Evolutionary conservation across 306 rosid species (phyloP).

Genomic region (Begonia masoniana): DNA sequence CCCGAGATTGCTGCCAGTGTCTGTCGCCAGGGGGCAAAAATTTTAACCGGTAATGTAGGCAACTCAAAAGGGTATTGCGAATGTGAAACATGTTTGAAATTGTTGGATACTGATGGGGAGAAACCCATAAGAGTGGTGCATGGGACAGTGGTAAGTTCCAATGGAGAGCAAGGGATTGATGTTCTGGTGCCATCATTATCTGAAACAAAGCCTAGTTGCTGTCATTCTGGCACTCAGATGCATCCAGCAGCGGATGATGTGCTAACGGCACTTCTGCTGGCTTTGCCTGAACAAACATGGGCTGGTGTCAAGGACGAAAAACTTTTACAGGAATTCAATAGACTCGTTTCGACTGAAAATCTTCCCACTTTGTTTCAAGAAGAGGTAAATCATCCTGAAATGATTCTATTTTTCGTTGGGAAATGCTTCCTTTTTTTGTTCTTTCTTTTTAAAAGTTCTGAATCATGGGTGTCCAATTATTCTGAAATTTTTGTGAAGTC

Average conservation of each 20-base stretch:
- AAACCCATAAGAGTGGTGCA: conserved; percentile 53
- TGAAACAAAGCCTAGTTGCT: conserved; percentile 21
- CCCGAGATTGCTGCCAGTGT: conserved; percentile 67
- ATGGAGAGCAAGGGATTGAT: conserved; percentile 55
- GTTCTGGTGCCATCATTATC: conserved; percentile 64
- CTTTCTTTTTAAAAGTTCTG: too few species aligned
- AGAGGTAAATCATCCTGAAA: conserved; percentile 43
- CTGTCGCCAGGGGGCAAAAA: conserved; percentile 87
- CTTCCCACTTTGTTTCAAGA: conserved; percentile 84
- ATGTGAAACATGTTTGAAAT: conserved; percentile 51
- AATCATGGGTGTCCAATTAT: too few species aligned
- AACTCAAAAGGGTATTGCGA: conserved; percentile 41
- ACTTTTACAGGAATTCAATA: conserved; percentile 42
- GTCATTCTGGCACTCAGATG: conserved; percentile 29
- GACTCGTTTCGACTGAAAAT: conserved; percentile 47
- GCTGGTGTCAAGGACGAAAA: conserved; percentile 43
- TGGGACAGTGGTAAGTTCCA: conserved; percentile 60
- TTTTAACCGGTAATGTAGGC: conserved; percentile 40
- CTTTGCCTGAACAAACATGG: conserved; percentile 79
- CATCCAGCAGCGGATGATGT: conserved; percentile 75
- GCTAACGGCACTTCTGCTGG: conserved; percentile 68
- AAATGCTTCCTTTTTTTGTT: not conserved
- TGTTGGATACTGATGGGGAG: conserved; percentile 49
- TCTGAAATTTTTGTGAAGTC: too few species aligned
- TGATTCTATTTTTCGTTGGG: not conserved